Percentiles rank a stretch among this genome's conserved stretches.
Conservation (phyloP, 768 basidiomycete genomes). For the Dictyophora rubrovolvata region DNA sequence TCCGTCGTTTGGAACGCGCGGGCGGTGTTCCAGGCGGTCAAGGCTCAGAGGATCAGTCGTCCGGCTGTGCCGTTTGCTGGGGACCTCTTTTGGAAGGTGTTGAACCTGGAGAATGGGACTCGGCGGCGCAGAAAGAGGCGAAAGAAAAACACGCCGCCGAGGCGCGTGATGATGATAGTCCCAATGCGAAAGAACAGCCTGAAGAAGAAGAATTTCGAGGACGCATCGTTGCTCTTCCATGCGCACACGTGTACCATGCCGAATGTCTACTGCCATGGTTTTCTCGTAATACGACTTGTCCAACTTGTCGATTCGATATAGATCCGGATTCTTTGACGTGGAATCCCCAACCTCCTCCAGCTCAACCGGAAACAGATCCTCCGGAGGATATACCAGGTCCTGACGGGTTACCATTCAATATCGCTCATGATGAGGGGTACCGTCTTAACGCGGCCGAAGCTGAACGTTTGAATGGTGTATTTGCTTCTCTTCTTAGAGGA, state of each 20-base stretch:
- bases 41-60: constrained; percentile 24
- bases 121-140: constrained; percentile 28
- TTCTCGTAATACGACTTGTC: constrained; percentile 73
- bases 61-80: constrained; percentile 69
- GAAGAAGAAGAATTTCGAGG: constrained; percentile 4
- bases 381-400: neutral
- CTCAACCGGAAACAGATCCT: constrained; percentile 3
- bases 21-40: constrained; percentile 28
- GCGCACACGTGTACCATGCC: constrained; percentile 74
- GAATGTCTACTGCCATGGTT: constrained; percentile 78
- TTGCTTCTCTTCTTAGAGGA: neutral
- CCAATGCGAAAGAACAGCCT: neutral
- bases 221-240: constrained; percentile 57
- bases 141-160: constrained; percentile 15
- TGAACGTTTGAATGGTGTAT: neutral
- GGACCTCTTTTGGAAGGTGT: constrained; percentile 42
- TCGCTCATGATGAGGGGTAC: neutral
- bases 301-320: constrained; percentile 74
- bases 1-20: constrained; percentile 50
- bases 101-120: constrained; percentile 9
- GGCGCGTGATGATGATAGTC: neutral
- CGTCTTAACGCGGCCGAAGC: neutral
- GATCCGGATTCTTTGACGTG: constrained; percentile 69
- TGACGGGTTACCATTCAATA: neutral
- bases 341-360: constrained; percentile 12